phyloP scores from a whole-genome alignment of 805 yeast genomes.

The Candida tammaniensis region DNA sequence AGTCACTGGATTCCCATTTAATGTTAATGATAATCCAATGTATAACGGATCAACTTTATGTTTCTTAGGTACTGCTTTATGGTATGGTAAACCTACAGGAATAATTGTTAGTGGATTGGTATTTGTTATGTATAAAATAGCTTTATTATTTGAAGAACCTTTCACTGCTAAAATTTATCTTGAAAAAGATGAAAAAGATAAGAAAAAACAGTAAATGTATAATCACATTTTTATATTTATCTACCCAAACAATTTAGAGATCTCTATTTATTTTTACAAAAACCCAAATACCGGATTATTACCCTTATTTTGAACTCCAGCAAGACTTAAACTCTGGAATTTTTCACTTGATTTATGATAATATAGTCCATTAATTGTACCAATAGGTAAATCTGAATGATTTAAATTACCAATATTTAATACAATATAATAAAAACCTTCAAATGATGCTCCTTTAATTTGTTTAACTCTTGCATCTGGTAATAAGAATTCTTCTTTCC shows the following conservation, averaged over 20 bases:
- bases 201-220: neutral
- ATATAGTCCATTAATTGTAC: slow-evolving; percentile 76
- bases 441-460: slow-evolving; percentile 76
- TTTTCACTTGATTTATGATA: slow-evolving; percentile 78
- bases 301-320: slow-evolving; percentile 51
- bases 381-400: slow-evolving; percentile 39
- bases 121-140: slow-evolving; percentile 76
- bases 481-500: slow-evolving; percentile 88
- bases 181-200: slow-evolving; percentile 7
- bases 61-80: slow-evolving; percentile 86
- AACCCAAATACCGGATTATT: slow-evolving; percentile 7
- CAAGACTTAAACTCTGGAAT: slow-evolving; percentile 72
- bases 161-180: slow-evolving; percentile 91
- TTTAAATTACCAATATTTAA: slow-evolving; percentile 57
- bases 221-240: no score
- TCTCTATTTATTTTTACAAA: no score
- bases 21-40: slow-evolving; percentile 91
- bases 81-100: slow-evolving; percentile 90
- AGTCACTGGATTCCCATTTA: slow-evolving; percentile 93
- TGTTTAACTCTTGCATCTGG: slow-evolving; percentile 71
- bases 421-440: slow-evolving; percentile 87
- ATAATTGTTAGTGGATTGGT: slow-evolving; percentile 70
- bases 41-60: slow-evolving; percentile 88
- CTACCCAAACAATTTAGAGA: no score
- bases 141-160: slow-evolving; percentile 90